phyloP scores from a whole-genome alignment of 202 grass and related monocot species.

The Digitaria exilis region DNA sequence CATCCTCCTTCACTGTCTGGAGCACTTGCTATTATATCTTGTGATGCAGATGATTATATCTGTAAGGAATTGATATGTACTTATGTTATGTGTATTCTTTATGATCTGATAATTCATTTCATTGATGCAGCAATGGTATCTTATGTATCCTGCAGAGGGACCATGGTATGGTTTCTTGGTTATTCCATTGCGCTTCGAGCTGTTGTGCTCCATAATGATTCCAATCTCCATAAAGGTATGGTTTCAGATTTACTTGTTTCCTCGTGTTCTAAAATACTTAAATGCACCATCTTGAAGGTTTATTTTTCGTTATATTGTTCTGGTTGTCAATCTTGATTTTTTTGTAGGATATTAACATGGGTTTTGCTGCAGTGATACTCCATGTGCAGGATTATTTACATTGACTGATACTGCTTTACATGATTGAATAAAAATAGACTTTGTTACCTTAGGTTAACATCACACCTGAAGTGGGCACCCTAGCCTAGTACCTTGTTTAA shows the following conservation, averaged over 20 bases:
- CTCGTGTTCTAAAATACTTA: conserved; percentile 29
- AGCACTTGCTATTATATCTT: neutral
- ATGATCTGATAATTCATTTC: conserved; percentile 24
- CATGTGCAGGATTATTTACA: neutral
- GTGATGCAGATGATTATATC: neutral
- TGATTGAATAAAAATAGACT: conserved; percentile 27
- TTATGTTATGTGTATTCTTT: conserved; percentile 36
- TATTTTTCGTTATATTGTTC: conserved; percentile 18
- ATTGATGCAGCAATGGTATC: conserved; percentile 82
- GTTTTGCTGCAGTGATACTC: neutral
- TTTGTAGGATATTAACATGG: conserved; percentile 14
- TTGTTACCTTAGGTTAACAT: neutral
- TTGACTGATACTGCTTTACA: neutral
- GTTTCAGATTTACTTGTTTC: conserved; percentile 18
- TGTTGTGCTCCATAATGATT: conserved; percentile 99
- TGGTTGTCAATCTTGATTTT: conserved; percentile 27
- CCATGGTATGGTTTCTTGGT: conserved; percentile 86
- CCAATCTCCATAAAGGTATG: conserved; percentile 97
- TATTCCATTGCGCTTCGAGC: conserved; percentile 85
- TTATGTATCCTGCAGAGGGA: conserved; percentile 68
- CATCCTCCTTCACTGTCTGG: too few species aligned
- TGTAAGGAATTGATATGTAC: neutral
- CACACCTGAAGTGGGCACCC: neutral
- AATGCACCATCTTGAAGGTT: conserved; percentile 15
- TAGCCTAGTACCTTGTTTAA: neutral